A percentile compares a stretch with the other conserved stretches of the same genome.
These are phyloP conservation scores for Sporothrix brasiliensis DNA, from an alignment of 2,329 filamentous ascomycete species.

Conservation along the genomic window DNA sequence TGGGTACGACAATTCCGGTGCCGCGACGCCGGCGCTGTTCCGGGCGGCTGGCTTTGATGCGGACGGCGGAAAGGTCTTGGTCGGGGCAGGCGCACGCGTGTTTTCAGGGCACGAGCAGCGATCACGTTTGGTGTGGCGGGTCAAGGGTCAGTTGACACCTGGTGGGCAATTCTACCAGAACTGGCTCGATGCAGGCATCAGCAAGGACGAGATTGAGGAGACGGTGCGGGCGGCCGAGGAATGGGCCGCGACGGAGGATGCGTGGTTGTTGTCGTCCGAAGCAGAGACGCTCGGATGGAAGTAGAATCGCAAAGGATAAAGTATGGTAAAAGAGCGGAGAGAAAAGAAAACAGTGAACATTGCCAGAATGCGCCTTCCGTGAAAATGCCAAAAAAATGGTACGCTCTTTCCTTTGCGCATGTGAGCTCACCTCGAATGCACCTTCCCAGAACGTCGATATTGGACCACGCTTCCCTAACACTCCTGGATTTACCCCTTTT, in stretches of 20 bases:
- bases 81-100: slow-evolving; percentile 42
- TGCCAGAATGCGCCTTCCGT: slow-evolving; percentile 6
- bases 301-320: slow-evolving; percentile 31
- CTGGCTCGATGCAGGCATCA: slow-evolving; percentile 45
- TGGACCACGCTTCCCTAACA: not conserved
- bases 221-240: slow-evolving; percentile 39
- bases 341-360: slow-evolving; percentile 4
- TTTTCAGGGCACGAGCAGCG: slow-evolving; percentile 39
- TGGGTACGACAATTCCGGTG: slow-evolving; percentile 31
- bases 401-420: not conserved
- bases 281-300: slow-evolving; percentile 49
- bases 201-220: slow-evolving; percentile 44
- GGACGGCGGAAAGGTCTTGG: slow-evolving; percentile 39
- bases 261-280: slow-evolving; percentile 45
- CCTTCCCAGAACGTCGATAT: not conserved
- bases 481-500: not conserved
- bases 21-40: slow-evolving; percentile 42
- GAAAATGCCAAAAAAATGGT: not conserved
- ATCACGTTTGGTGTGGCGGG: slow-evolving; percentile 40
- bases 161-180: slow-evolving; percentile 44
- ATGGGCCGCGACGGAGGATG: slow-evolving; percentile 46
- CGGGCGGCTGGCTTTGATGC: slow-evolving; percentile 40
- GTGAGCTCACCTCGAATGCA: not conserved
- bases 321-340: too few species aligned
- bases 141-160: slow-evolving; percentile 38